Base-by-base conservation (phyloP, 1,139 yeast species). In the Wickerhamomyces sp. region DNA sequence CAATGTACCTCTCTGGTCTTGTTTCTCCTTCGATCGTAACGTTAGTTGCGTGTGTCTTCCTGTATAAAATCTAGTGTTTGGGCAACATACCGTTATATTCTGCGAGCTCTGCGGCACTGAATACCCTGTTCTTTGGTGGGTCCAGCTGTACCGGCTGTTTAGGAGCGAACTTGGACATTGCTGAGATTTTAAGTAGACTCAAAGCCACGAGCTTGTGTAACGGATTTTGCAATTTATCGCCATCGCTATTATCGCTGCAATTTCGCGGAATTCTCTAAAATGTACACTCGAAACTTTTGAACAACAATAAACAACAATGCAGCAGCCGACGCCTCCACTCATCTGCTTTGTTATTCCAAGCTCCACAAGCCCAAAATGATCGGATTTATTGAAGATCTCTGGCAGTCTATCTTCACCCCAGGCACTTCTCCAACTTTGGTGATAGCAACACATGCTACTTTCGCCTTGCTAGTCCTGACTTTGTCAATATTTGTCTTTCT, bases 361-460 rank as follows among this genome's bases (percentile, higher is more conserved):
- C 14, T 12, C 8, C 14, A 9, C 25, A 23, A 22, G 16, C 9
- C 17, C 20, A 25, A 10, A 5, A 46, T 46, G 49, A 31, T 43
- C 18, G 33, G 32, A 15, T 80, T 84, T 56, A 49, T 84, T 27
- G 69, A 62, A 17, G 94, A 83, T 23, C 70, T 91, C 32, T 89
- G 97, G 96, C 80, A 83, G 41, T 83, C 95, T 7, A 75, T 91
- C 21, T 83, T 89, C 59, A 82, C 89, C n/a, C 97, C 97, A 2
- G 98, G 98, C 1, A 77, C 95, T 0, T 75, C 91, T 0, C 96
- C 96, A 1, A 88, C 94, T 1, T 69, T 91, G 35, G 68, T 88
- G 14, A 68, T 72, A 28, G 96, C 97, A 9, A 84, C 93, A 0
- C 93, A 85, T 51, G 66, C 61, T 1, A 77, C 91, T 2, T 85